Evolutionary conservation across 169 alveolate species (phyloP), one percentile per base, ranked within the genome.

Genomic region (Ophryocystis elektroscirrha): DNA sequence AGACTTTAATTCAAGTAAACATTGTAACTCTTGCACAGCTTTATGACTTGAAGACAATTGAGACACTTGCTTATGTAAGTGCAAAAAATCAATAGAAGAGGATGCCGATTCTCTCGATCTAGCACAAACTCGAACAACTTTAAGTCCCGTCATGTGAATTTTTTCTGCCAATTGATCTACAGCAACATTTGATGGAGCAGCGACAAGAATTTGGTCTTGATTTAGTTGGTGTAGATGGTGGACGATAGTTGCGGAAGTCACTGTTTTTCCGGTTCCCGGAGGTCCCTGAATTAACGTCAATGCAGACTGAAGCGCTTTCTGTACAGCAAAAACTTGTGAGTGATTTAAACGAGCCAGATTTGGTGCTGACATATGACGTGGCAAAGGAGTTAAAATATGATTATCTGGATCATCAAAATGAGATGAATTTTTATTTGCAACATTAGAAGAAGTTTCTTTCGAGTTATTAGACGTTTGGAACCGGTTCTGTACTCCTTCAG

Each of bases 221-320:
- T 72, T 67, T 23, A 67, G 57, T 48, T 69, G 69, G 1, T 73
- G 79, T 59, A 88, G 53, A 59, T 82, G 85, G 63, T 82, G 82
- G 7, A 88, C 92, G 25, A 88, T 64, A 0, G 93, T 79, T 2
- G 94, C 89, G 35, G 86, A 73, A 7, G 94, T 85, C 28, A 83
- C 85, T 0, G 97, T 88, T 62, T 88, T 88, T 5, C 97, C 97
- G 29, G 97, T 88, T 0, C 97, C 97, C 22, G 96, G 96, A 18
- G 96, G 96, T 1, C 96, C 95, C 68, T 85, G 81, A 32, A 85
- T 85, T 44, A 85, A 72, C 60, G 78, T 63, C 20, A 88, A 60
- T 0, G 92, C 91, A 1, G 81, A 68, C 38, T 63, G 63, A 27
- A 88, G 56, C 0, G 94, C 93, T 49, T 78, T 79, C 56, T 80